A percentile compares a stretch with the other conserved stretches of the same genome.
Evolutionary conservation across 768 basidiomycete genomes (phyloP).

Genomic region (Suillus variegatus): DNA sequence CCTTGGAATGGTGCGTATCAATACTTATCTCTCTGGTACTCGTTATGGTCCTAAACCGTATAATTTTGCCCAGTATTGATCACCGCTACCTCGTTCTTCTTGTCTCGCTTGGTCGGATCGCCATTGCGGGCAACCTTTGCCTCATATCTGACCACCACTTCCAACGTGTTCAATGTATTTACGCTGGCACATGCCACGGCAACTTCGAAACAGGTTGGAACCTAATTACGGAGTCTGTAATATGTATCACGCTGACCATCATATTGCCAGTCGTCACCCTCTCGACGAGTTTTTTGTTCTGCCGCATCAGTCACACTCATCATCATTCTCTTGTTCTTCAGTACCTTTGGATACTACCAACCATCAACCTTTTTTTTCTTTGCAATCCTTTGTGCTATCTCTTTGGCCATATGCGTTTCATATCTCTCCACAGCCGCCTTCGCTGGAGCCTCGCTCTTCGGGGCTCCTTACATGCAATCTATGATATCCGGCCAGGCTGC

Average conservation of each 20-base stretch:
- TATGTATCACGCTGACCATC: conserved; percentile 5
- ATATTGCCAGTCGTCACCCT: conserved; percentile 55
- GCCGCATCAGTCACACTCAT: conserved; percentile 23
- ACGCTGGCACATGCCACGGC: conserved; percentile 76
- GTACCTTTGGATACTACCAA: conserved; percentile 58
- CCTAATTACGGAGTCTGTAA: background rate
- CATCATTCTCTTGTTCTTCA: conserved; percentile 57
- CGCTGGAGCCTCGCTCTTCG: conserved; percentile 79
- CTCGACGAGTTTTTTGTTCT: conserved; percentile 53
- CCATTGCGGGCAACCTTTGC: conserved; percentile 59
- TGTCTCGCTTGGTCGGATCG: conserved; percentile 68
- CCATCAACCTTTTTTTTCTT: conserved; percentile 64
- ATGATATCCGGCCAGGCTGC: conserved; percentile 86
- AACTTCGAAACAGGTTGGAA: conserved; percentile 64
- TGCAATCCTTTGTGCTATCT: conserved; percentile 58
- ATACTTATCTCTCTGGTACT: background rate
- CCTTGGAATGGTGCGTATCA: conserved; percentile 82
- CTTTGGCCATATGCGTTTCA: conserved; percentile 62
- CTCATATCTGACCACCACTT: conserved; percentile 65
- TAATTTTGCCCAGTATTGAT: conserved; percentile 63
- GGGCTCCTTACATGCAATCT: conserved; percentile 68
- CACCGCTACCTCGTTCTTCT: conserved; percentile 81
- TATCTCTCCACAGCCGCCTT: conserved; percentile 81
- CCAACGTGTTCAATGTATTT: conserved; percentile 63
- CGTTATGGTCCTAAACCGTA: conserved; percentile 4